Base-by-base conservation (phyloP, 2,329 filamentous ascomycete genomes). In the Talaromyces sp. region DNA sequence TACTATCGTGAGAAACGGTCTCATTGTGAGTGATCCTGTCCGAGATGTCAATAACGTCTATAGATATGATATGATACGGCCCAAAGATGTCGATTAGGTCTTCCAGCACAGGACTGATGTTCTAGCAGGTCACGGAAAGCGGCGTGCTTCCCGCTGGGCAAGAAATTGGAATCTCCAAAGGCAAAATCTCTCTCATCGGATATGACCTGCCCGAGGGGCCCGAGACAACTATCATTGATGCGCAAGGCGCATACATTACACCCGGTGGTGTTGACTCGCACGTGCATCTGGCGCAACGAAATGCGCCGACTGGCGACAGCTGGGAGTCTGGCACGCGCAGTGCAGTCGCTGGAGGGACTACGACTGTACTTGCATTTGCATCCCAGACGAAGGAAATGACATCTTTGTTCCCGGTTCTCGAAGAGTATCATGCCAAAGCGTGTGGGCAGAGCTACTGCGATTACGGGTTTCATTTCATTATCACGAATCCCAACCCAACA, bases 321-420 rank as follows among this genome's bases (percentile, higher is more conserved):
- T 82, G 75, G 68, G 76, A 81, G 63, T 77, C 75, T 2, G 84
- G 84, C 0, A 81, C 82, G 0, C 76, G 84, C 9, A 82, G 78
- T 25, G 84, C 84, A 4, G 77, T 86, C 58, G 83, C 82, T 2
- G 84, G 84, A 9, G 84, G 84, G 27, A 86, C 80, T 4, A 87
- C 85, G 0, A 86, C 85, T 0, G 75, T 87, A 15, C 71, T 87
- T 8, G 77, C 83, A 0, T 87, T 88, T 69, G 85, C 84, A 0
- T 78, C 80, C 4, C 83, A 86, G 68, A 72, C 76, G 44, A 80
- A 79, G n/a, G 65, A 1, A 75, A 82, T 17, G 71, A 74, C 7
- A 80, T 77, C 1, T 70, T 85, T 2, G 70, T 81, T 22, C 71
- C 76, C 1, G 3, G 79, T 79, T 0, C 68, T 86, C 1, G 70